Evolutionary conservation across 1,139 yeast species (phyloP).

Genomic region (Saccharomycopsis hybrid): DNA sequence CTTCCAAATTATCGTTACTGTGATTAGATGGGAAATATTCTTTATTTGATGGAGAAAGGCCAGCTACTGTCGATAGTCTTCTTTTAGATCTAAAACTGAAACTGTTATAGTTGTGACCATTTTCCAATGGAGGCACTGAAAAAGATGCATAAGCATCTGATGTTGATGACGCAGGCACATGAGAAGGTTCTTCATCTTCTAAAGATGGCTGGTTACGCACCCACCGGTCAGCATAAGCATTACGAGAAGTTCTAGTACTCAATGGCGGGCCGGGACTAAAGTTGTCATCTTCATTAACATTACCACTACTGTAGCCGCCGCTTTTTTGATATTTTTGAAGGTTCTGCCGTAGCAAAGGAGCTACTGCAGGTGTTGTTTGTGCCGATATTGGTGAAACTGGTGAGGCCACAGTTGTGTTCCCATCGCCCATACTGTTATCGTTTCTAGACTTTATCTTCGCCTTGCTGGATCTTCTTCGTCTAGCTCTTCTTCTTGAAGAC

Average conservation of each 20-base stretch:
- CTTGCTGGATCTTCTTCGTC: not conserved
- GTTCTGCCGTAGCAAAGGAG: not conserved
- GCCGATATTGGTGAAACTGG: not conserved
- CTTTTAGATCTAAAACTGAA: slow-evolving; percentile 10
- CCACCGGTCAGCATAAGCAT: not conserved
- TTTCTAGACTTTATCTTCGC: not conserved
- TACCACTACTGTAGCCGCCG: not conserved
- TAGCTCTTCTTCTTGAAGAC: not conserved
- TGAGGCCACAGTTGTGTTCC: too few relatives aligned
- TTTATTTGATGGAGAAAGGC: not conserved
- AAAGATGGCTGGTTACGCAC: not conserved
- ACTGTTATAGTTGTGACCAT: slow-evolving; percentile 4
- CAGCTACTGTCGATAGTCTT: not conserved
- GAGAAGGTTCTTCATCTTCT: too few relatives aligned
- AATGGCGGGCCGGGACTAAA: not conserved
- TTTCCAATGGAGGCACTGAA: not conserved
- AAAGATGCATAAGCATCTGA: not conserved
- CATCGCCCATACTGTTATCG: too few relatives aligned
- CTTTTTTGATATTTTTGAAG: not conserved
- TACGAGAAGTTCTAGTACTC: not conserved
- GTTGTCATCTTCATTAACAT: not conserved
- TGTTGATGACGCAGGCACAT: not conserved
- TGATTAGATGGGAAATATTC: slow-evolving; percentile 3
- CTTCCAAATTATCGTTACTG: slow-evolving; percentile 4
- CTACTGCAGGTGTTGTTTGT: not conserved